phyloP scores from a whole-genome alignment of 495 filamentous ascomycete species.

The Neurospora hispaniola region DNA sequence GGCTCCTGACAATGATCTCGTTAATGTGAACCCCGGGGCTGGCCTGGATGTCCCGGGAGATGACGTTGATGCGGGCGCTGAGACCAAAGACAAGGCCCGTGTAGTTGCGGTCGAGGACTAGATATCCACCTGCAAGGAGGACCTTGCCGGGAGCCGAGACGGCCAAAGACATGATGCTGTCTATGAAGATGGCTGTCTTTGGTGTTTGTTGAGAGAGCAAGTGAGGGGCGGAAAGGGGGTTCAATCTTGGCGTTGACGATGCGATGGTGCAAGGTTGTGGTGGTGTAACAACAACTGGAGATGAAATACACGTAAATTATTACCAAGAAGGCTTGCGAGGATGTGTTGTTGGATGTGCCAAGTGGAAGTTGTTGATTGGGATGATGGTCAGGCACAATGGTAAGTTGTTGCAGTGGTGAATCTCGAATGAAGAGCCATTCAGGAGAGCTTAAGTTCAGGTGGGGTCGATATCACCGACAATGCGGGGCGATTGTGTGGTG shows the following conservation, averaged over 20 bases:
- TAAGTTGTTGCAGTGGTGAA: background rate
- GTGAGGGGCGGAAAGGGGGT: background rate
- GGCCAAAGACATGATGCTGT: conserved; percentile 36
- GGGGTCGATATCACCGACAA: background rate
- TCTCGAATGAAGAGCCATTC: background rate
- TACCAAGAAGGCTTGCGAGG: background rate
- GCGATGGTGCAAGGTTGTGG: background rate
- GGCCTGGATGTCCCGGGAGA: conserved; percentile 54
- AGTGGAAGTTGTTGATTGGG: background rate
- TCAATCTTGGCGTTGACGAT: background rate
- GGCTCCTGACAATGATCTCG: conserved; percentile 76
- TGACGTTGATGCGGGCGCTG: conserved; percentile 81
- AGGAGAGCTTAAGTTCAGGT: background rate
- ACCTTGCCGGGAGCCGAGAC: conserved; percentile 95
- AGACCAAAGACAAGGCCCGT: conserved; percentile 90
- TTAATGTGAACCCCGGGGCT: conserved; percentile 46
- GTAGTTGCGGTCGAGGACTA: conserved; percentile 81
- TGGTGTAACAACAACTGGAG: background rate
- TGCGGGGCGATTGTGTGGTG: background rate
- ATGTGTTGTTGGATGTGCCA: background rate
- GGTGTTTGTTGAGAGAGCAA: background rate
- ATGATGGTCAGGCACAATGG: background rate
- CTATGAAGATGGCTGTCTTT: conserved; percentile 5
- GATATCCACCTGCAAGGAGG: conserved; percentile 84
- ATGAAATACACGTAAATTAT: background rate